A percentile compares a stretch with the other conserved stretches of the same genome.
Conservation (phyloP, 495 filamentous ascomycete genomes). For the Cenococcum geophilum region DNA sequence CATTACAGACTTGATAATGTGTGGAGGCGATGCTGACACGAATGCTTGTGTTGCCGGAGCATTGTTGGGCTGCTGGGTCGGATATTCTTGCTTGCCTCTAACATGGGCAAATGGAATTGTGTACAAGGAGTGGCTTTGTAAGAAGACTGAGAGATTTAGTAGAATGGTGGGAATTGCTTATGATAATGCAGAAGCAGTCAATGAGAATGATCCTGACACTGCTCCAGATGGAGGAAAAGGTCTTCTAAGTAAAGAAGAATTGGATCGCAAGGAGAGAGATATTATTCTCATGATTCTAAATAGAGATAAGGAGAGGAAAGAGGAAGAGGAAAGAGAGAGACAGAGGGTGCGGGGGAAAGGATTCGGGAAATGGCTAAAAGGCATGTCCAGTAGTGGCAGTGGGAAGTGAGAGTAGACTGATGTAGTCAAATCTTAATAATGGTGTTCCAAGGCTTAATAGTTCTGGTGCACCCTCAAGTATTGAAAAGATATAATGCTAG, state of each 20-base stretch:
- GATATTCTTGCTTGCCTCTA: conserved; percentile 39
- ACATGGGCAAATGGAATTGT: conserved; percentile 43
- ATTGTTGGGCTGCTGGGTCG: conserved; percentile 42
- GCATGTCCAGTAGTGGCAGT: not conserved
- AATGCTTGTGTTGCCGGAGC: conserved; percentile 47
- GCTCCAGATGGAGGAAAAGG: conserved; percentile 19
- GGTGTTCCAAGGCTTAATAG: too few relatives aligned
- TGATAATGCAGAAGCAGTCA: not conserved
- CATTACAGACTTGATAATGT: conserved; percentile 44
- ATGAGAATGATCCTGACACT: conserved; percentile 8
- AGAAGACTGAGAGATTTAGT: conserved; percentile 33
- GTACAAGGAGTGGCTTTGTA: conserved; percentile 40
- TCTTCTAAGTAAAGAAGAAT: conserved; percentile 11
- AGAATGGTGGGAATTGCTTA: conserved; percentile 9
- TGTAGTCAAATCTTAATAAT: too few relatives aligned
- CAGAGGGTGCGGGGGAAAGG: conserved; percentile 11
- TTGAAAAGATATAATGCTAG: too few relatives aligned
- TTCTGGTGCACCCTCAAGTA: too few relatives aligned
- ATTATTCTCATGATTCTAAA: conserved; percentile 10
- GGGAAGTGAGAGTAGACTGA: too few relatives aligned
- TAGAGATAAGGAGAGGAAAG: conserved; percentile 14
- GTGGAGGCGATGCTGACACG: conserved; percentile 47
- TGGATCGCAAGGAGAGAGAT: conserved; percentile 18
- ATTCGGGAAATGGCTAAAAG: conserved; percentile 16
- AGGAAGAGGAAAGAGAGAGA: conserved; percentile 14